phyloP scores from a whole-genome alignment of 2,329 filamentous ascomycete species.

The Sarocladium oryzae region DNA sequence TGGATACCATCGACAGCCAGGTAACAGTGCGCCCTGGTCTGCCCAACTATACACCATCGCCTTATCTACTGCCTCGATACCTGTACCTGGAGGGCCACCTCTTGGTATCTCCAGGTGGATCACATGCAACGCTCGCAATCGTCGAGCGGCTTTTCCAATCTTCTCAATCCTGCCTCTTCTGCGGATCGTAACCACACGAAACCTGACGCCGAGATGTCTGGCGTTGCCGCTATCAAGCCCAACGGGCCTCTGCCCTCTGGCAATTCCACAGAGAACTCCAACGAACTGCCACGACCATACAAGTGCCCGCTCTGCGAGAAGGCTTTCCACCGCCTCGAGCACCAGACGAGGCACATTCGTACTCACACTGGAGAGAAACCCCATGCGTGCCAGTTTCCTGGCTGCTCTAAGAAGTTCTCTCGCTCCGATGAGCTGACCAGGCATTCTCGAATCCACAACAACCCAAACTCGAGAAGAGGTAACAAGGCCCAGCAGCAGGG shows the following conservation, averaged over 20 bases:
- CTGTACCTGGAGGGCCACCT: constrained; percentile 7
- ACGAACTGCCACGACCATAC: constrained; percentile 88
- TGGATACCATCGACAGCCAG: constrained; percentile 6
- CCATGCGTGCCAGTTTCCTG: constrained; percentile 89
- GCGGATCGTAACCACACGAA: constrained; percentile 22
- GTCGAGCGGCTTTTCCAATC: constrained; percentile 68
- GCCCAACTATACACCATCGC: neutral
- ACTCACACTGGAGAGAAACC: constrained; percentile 98
- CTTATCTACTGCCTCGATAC: neutral
- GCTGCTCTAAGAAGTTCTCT: constrained; percentile 95
- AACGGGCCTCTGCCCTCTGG: constrained; percentile 49
- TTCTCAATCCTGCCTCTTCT: constrained; percentile 53
- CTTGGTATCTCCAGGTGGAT: constrained; percentile 24
- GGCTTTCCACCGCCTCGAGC: constrained; percentile 95
- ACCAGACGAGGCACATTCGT: constrained; percentile 85
- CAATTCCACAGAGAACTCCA: constrained; percentile 47
- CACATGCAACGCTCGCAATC: constrained; percentile 72
- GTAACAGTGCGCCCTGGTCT: neutral
- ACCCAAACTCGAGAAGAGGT: constrained; percentile 89
- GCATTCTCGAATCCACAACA: constrained; percentile 97
- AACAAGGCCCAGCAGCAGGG: constrained; percentile 63
- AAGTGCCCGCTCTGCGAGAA: constrained; percentile 98
- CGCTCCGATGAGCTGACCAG: constrained; percentile 93
- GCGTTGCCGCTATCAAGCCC: constrained; percentile 52
- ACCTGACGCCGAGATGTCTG: constrained; percentile 42